phyloP scores from a whole-genome alignment of 2,329 filamentous ascomycete species.

The Blumeria graminis region DNA sequence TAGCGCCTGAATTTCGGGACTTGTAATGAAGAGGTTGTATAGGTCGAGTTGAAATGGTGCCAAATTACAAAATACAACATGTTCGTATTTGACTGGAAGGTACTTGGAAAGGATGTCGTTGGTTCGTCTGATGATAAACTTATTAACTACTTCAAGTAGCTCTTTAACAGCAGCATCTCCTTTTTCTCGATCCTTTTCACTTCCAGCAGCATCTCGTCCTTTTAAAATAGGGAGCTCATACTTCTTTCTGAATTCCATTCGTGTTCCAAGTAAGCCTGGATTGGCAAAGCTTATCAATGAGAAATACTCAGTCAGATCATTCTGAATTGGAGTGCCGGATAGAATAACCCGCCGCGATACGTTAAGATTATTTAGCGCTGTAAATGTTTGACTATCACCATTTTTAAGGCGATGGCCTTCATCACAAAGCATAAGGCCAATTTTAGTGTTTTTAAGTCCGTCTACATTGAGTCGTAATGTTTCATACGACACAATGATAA shows the following conservation, averaged over 20 bases:
- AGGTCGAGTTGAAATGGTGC: slow-evolving; percentile 79
- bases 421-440: slow-evolving; percentile 82
- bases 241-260: slow-evolving; percentile 76
- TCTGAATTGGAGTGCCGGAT: slow-evolving; percentile 92
- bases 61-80: slow-evolving; percentile 93
- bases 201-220: slow-evolving; percentile 74
- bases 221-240: slow-evolving; percentile 83
- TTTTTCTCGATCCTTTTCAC: slow-evolving; percentile 55
- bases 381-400: slow-evolving; percentile 86
- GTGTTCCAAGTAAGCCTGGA: slow-evolving; percentile 68
- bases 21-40: slow-evolving; percentile 94
- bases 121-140: slow-evolving; percentile 91
- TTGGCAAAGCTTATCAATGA: slow-evolving; percentile 91
- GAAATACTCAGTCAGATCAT: slow-evolving; percentile 96
- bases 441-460: slow-evolving; percentile 69
- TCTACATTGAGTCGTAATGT: slow-evolving; percentile 79
- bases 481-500: slow-evolving; percentile 95
- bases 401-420: slow-evolving; percentile 95
- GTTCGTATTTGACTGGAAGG: slow-evolving; percentile 92
- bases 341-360: slow-evolving; percentile 82
- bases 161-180: slow-evolving; percentile 68
- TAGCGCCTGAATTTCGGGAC: slow-evolving; percentile 78
- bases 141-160: slow-evolving; percentile 70
- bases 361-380: slow-evolving; percentile 68
- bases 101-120: slow-evolving; percentile 98